Conservation (phyloP, 2,329 filamentous ascomycete species). For the Phaeosphaeriaceae sp. region DNA sequence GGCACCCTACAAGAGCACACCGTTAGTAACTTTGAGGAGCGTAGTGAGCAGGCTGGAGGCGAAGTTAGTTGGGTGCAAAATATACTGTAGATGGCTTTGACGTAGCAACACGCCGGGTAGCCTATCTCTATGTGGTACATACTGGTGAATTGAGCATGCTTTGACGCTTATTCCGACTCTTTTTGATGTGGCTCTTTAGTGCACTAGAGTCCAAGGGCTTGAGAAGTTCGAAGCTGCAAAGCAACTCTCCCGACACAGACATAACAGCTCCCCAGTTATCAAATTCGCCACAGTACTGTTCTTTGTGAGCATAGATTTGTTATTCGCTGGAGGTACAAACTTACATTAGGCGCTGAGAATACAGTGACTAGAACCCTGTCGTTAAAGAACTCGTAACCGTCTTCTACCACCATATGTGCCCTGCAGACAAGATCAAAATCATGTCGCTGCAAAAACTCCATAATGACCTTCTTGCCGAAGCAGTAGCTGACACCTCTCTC, state of each 20-base stretch:
- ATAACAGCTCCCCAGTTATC: slow-evolving; percentile 99
- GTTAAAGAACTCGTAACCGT: slow-evolving; percentile 98
- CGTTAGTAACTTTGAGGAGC: slow-evolving; percentile 59
- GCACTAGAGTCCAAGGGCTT: slow-evolving; percentile 96
- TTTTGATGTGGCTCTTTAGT: slow-evolving; percentile 98
- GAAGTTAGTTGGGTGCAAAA: slow-evolving; percentile 40
- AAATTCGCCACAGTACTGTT: slow-evolving; percentile 94
- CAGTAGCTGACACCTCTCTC: slow-evolving; percentile 97
- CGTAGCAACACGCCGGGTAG: slow-evolving; percentile 15
- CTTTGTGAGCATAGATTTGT: slow-evolving; percentile 18
- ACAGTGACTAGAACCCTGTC: slow-evolving; percentile 95
- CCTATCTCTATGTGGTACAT: slow-evolving; percentile 56
- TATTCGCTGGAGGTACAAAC: slow-evolving; percentile 49
- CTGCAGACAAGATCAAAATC: slow-evolving; percentile 98
- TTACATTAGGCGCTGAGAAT: slow-evolving; percentile 95
- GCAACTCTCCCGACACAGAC: slow-evolving; percentile 90
- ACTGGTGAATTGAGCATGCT: slow-evolving; percentile 96
- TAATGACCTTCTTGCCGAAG: slow-evolving; percentile 97
- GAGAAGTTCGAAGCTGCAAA: slow-evolving; percentile 96
- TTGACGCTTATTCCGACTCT: slow-evolving; percentile 91
- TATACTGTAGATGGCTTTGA: slow-evolving; percentile 34
- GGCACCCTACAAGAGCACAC: slow-evolving; percentile 28
- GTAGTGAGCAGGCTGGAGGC: slow-evolving; percentile 55
- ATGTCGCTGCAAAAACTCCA: slow-evolving; percentile 90
- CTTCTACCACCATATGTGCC: slow-evolving; percentile 98